Conservation (phyloP, 116 monocot species). For the Dioscorea cayenensis region DNA sequence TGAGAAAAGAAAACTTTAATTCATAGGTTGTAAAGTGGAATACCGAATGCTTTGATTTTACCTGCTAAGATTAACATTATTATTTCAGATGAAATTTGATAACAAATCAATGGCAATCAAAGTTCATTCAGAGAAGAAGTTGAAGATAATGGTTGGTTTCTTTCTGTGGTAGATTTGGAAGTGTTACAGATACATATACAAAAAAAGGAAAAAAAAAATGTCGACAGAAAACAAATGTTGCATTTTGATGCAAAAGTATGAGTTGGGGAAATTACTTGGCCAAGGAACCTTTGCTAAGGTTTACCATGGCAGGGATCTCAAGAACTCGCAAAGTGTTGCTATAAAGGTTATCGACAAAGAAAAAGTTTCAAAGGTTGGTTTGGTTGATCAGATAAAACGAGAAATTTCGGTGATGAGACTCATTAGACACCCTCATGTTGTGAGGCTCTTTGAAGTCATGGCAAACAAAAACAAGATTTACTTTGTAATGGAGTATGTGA, state of each 20-base stretch:
- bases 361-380: background rate
- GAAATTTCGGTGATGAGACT: constrained; percentile 1
- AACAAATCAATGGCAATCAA: background rate
- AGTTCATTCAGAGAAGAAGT: too few relatives aligned
- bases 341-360: background rate
- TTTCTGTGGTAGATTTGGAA: background rate
- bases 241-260: background rate
- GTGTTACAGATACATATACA: background rate
- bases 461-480: background rate
- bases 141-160: background rate
- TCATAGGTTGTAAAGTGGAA: background rate
- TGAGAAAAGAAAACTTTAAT: too few relatives aligned
- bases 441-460: background rate
- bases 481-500: background rate
- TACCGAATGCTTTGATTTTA: background rate
- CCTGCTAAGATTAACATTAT: background rate
- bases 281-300: background rate
- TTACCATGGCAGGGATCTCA: background rate
- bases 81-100: background rate
- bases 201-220: too few relatives aligned
- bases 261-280: background rate
- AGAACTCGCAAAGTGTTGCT: background rate
- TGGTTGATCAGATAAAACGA: background rate
- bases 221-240: background rate
- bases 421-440: background rate